Percentiles rank a stretch among this genome's conserved stretches.
These are phyloP conservation scores for Keqinozyma sinolaborantium DNA, from an alignment of 1,139 yeast genomes.

Conservation along the genomic window DNA sequence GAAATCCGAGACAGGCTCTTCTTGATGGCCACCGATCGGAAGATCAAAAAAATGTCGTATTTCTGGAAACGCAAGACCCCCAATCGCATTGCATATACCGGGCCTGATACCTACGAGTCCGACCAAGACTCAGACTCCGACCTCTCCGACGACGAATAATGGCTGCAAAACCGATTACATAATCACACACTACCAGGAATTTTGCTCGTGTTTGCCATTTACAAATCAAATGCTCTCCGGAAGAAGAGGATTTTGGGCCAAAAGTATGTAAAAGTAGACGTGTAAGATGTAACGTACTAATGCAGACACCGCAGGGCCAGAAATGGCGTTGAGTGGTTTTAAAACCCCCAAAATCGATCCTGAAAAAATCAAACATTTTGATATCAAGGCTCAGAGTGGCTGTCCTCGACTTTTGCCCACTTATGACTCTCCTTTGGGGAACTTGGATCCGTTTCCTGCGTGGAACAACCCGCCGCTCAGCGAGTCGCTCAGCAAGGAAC, in stretches of 20 bases:
- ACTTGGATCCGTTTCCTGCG: constrained; percentile 54
- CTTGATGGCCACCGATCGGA: constrained; percentile 28
- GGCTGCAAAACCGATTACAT: constrained; percentile 1
- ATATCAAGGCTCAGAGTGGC: background rate
- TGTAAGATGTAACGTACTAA: background rate
- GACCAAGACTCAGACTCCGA: constrained; percentile 12
- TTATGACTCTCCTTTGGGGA: constrained; percentile 13
- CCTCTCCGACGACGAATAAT: constrained; percentile 5
- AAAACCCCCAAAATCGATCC: constrained; percentile 18
- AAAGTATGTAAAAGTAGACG: background rate
- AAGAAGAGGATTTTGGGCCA: no score
- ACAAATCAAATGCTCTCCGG: background rate
- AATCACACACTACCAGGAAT: background rate
- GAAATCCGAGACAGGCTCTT: constrained; percentile 40
- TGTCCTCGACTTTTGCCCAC: background rate
- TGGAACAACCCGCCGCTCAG: constrained; percentile 45
- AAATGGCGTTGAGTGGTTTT: constrained; percentile 44
- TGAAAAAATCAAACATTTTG: constrained; percentile 3
- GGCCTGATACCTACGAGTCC: constrained; percentile 8
- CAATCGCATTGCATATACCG: constrained; percentile 31
- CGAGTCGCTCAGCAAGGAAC: constrained; percentile 54
- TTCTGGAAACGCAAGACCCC: constrained; percentile 32
- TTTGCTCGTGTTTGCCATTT: no score
- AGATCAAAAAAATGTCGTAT: constrained; percentile 32
- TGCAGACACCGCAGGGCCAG: background rate